Base-by-base conservation (phyloP, 768 basidiomycete genomes). In the Tricholoma hemisulphureum region DNA sequence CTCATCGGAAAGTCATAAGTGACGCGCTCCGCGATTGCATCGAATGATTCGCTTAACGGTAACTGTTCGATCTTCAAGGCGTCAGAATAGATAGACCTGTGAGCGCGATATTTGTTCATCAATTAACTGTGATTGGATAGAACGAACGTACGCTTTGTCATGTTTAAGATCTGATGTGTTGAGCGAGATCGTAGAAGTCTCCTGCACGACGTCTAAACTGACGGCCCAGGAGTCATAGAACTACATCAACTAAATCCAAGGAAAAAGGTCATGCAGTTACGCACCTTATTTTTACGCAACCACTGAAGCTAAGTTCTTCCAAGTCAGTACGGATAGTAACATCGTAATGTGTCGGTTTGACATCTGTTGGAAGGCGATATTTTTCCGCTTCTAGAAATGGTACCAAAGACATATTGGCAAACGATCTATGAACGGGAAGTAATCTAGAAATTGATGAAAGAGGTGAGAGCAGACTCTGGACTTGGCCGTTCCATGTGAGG, bases 261-360 rank as follows among this genome's bases (percentile, higher is more conserved):
- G 13, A 8, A 29, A 18, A 4, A n/a, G 18, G 14, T 31, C 28
- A 21, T 35, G 26, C 29, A 37, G 32, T n/a, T 21, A 74, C 83
- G 53, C 59, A 84, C 91, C 82, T 77, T 66, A 91, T 83, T 62
- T 84, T 84, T 50, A 88, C 90, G 35, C 86, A 78, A 41, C 96
- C 96, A 41, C 83, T 77, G 70, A 94, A 98, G 9, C 75, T 81
- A 58, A 85, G 79, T n/a, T 79, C 79, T 56, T 88, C 80, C 53
- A 98, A 83, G 73, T 98, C 92, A 3, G 93, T 95, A 66, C 83
- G 84, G 68, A 95, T 74, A 46, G 84, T 84, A 51, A 94, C 67
- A 63, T 91, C 87, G 71, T 95, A 95, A 69, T 94, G 91, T 6
- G 72, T 80, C 11, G 91, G 87, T 64, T 79, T 83, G 54, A 89